These are phyloP conservation scores for Curvularia lunata DNA, from an alignment of 2,329 filamentous ascomycete genomes.

Conservation along the genomic window DNA sequence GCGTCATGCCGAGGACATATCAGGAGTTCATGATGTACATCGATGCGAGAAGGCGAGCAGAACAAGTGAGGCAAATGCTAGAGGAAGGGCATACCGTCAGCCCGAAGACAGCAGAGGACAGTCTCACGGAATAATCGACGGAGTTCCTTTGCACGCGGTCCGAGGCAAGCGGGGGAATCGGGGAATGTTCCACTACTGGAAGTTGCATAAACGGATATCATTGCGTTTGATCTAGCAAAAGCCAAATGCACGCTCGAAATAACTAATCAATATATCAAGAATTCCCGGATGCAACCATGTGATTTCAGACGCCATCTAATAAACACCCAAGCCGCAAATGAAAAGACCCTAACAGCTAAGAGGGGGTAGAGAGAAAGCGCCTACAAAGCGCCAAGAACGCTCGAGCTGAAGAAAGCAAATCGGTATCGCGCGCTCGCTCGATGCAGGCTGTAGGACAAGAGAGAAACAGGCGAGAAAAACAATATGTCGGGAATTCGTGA, in stretches of 20 bases:
- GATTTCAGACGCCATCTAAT: conserved; percentile 4
- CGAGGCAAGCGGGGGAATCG: not conserved
- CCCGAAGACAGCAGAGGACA: conserved; percentile 42
- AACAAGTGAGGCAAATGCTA: conserved; percentile 53
- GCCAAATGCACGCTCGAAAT: not conserved
- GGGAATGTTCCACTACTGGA: not conserved
- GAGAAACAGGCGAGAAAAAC: not conserved
- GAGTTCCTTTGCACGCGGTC: not conserved
- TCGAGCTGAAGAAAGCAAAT: not conserved
- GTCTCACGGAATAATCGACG: conserved; percentile 43
- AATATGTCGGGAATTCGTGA: not conserved
- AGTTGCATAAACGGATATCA: not conserved
- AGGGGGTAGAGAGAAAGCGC: not conserved
- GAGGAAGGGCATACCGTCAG: conserved; percentile 38
- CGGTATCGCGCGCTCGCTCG: not conserved
- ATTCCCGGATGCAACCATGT: not conserved
- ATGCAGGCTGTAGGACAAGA: not conserved
- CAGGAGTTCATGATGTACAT: conserved; percentile 70
- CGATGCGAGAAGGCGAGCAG: conserved; percentile 64
- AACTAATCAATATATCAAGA: not conserved
- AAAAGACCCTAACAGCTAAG: not conserved
- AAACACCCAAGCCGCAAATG: not conserved
- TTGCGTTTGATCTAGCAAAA: not conserved
- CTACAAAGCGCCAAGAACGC: conserved; percentile 5
- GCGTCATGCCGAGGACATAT: conserved; percentile 70